Evolutionary conservation across 202 grass and related monocot species (phyloP), one percentile per base, ranked within the genome.

Genomic region (Cymbopogon flexuosus): DNA sequence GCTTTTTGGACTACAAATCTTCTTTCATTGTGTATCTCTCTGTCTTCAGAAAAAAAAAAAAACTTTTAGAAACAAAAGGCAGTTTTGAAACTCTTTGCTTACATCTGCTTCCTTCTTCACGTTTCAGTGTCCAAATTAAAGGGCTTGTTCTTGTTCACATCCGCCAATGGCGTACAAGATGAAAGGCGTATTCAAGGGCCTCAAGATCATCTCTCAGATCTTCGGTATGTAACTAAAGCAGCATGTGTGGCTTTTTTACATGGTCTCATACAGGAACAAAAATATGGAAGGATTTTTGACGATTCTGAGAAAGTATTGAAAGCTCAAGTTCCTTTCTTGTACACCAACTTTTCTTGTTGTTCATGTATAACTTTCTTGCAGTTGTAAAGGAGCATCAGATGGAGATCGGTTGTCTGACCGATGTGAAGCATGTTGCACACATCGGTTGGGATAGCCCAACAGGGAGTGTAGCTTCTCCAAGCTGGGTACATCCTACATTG

Each of bases 371-470:
- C 21, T 62, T 51, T 62, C 15, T 84, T 88, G 57, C 86, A 94
- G 94, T 84, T 29, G 76, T 92, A 5, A 95, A 98, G 69, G 90
- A 98, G 12, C 86, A 91, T 62, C 84, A 94, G 39, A 93, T 95
- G 72, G 86, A 98, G 83, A 93, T 94, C 19, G 87, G 95, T 13
- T 62, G 68, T 81, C 95, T 88, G 0, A 98, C 88, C 10, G 84
- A 98, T 13, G 90, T 95, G 69, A 98, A 89, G 81, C 90, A 98
- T 79, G 90, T 98, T 10, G 77, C 86, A 6, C 95, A 98, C 71
- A 86, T 98, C 15, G 90, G 90, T n/a, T 93, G 87, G 90, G 95
- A 95, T 58, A 91, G 74, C 73, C 87, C 86, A 9, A 89, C 83
- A 0, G 88, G 84, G 6, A 90, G 76, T 72, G 75, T 65, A 61